Evolutionary conservation across 306 rosid species (phyloP).

Genomic region (Fragaria vesca): DNA sequence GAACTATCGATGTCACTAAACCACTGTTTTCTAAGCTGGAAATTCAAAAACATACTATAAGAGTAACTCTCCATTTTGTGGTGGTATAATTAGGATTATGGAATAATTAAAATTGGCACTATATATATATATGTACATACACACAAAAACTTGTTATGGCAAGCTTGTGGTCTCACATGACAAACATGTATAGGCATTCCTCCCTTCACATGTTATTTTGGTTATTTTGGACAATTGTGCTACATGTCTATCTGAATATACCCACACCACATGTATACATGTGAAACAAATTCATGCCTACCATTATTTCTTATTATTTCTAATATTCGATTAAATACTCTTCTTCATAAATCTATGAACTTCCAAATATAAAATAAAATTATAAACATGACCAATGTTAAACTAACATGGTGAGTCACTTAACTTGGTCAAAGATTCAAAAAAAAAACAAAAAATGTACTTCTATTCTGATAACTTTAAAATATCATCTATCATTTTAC

Average conservation of each 20-base stretch:
- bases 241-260: slow-evolving; percentile 18
- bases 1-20: neutral
- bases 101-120: neutral
- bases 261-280: slow-evolving; percentile 38
- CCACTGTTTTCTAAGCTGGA: neutral
- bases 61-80: neutral
- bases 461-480: too few species aligned
- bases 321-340: neutral
- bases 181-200: slow-evolving; percentile 14
- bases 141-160: neutral
- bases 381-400: neutral
- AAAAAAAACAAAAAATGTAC: too few species aligned
- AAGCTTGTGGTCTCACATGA: neutral
- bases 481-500: too few species aligned
- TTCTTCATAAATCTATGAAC: neutral
- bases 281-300: slow-evolving; percentile 31
- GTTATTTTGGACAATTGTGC: slow-evolving; percentile 35
- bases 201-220: slow-evolving; percentile 40
- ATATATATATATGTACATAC: neutral
- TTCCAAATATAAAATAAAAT: neutral
- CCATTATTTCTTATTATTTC: neutral
- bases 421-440: too few species aligned
- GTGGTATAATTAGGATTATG: neutral
- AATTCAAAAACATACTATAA: neutral
- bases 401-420: neutral